Evolutionary conservation across 768 basidiomycete species (phyloP).

Genomic region (Flagelloscypha sp.): DNA sequence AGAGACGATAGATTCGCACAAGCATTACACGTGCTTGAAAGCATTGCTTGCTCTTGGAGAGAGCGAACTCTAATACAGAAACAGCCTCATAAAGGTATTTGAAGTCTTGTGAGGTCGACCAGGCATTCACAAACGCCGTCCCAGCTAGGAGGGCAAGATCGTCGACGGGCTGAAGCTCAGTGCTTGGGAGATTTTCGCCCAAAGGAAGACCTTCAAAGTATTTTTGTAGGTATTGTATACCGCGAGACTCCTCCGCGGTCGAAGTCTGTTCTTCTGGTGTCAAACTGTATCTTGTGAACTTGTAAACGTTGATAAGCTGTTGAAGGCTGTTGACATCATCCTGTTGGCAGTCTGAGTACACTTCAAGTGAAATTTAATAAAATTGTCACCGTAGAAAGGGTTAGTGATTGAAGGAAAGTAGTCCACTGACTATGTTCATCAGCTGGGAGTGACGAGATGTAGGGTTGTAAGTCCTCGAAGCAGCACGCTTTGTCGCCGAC

Average conservation of each 20-base stretch:
- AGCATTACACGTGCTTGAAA: slow-evolving; percentile 73
- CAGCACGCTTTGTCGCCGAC: slow-evolving; percentile 81
- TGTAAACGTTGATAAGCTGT: slow-evolving; percentile 64
- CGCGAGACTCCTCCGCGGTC: slow-evolving; percentile 48
- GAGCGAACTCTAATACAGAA: slow-evolving; percentile 62
- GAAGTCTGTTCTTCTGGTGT: slow-evolving; percentile 38
- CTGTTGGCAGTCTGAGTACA: slow-evolving; percentile 22
- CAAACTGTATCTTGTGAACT: slow-evolving; percentile 61
- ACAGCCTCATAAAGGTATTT: slow-evolving; percentile 56
- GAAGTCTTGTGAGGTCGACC: slow-evolving; percentile 48
- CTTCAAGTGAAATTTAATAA: not conserved
- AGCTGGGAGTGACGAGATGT: slow-evolving; percentile 38
- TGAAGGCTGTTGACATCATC: slow-evolving; percentile 47
- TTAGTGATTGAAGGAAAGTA: slow-evolving; percentile 40
- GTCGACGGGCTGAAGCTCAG: slow-evolving; percentile 83
- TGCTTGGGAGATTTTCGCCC: slow-evolving; percentile 55
- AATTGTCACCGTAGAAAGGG: slow-evolving; percentile 40
- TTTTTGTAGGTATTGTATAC: slow-evolving; percentile 41
- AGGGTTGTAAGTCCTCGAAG: slow-evolving; percentile 76
- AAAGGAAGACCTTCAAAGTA: slow-evolving; percentile 65
- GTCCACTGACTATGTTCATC: slow-evolving; percentile 44
- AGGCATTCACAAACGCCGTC: slow-evolving; percentile 56
- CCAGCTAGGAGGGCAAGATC: slow-evolving; percentile 74
- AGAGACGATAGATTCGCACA: slow-evolving; percentile 72
- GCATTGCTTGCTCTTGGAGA: slow-evolving; percentile 65